Evolutionary conservation across 2,329 filamentous ascomycete genomes (phyloP).

Genomic region (Thielaviopsis ethacetica): DNA sequence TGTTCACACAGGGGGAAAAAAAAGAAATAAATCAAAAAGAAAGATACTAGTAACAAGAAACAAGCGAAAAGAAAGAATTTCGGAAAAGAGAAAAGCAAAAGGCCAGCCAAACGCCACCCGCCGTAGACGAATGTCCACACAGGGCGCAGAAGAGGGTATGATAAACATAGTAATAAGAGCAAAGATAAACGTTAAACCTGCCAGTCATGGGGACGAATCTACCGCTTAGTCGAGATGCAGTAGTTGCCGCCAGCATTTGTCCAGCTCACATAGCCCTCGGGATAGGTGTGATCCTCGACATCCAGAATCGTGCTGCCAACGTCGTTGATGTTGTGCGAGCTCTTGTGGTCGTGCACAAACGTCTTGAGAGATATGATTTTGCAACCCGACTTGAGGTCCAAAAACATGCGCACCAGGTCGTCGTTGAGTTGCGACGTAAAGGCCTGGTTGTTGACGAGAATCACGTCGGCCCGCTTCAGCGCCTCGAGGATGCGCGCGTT

Average conservation of each 20-base stretch:
- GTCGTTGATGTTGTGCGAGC: constrained; percentile 61
- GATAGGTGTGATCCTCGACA: constrained; percentile 47
- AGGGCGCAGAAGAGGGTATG: neutral
- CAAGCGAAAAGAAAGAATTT: neutral
- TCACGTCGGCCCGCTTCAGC: constrained; percentile 76
- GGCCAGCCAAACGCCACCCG: too few species aligned
- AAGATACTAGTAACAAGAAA: neutral
- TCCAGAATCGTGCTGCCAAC: constrained; percentile 68
- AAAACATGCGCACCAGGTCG: constrained; percentile 69
- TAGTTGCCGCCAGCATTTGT: constrained; percentile 70
- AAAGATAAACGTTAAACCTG: neutral
- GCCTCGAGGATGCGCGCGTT: constrained; percentile 53
- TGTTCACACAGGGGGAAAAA: neutral
- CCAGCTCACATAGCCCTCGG: constrained; percentile 77
- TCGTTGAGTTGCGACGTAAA: constrained; percentile 82
- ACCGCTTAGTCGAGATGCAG: constrained; percentile 73
- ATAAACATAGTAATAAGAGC: neutral
- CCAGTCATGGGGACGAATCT: constrained; percentile 4
- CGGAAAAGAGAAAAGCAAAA: neutral
- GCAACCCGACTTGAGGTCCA: constrained; percentile 82
- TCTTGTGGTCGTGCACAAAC: constrained; percentile 69
- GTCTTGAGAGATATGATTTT: constrained; percentile 83
- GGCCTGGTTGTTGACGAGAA: constrained; percentile 95
- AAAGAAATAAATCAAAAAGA: neutral
- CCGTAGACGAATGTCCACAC: too few species aligned